A percentile compares a stretch with the other conserved stretches of the same genome.
Conservation (phyloP, 306 rosid genomes). For the Medicago truncatula region DNA sequence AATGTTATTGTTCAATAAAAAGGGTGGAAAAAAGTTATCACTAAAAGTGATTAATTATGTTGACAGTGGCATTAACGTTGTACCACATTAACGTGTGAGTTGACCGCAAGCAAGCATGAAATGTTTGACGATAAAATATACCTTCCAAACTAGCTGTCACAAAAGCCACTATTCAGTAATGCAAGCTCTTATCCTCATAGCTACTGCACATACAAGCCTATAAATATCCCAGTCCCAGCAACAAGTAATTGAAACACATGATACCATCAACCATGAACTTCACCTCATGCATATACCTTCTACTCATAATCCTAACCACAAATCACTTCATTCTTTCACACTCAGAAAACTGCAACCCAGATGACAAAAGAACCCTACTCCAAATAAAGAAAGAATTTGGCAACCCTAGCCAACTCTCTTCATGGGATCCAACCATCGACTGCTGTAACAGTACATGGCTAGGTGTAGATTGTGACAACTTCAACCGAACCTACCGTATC, state of each 20-base stretch:
- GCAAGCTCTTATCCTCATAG: neutral
- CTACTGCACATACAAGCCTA: neutral
- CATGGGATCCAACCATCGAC: slow-evolving; percentile 19
- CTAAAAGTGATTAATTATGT: neutral
- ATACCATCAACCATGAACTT: neutral
- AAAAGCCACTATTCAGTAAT: neutral
- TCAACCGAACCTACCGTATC: slow-evolving; percentile 42
- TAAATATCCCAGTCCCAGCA: neutral
- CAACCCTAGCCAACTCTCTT: neutral
- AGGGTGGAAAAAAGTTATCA: too few species aligned
- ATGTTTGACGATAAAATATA: neutral
- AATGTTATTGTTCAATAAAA: too few species aligned
- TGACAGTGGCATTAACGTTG: neutral
- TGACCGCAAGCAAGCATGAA: neutral
- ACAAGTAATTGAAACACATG: neutral
- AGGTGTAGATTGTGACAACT: slow-evolving; percentile 37
- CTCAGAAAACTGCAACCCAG: slow-evolving; percentile 38
- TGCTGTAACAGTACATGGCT: slow-evolving; percentile 32
- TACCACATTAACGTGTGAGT: neutral
- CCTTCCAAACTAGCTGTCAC: neutral
- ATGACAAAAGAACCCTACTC: slow-evolving; percentile 40
- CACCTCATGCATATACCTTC: neutral
- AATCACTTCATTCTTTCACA: neutral
- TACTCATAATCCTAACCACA: neutral
- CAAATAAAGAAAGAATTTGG: slow-evolving; percentile 35